These are phyloP conservation scores for Eucalyptus lansdowneana DNA, from an alignment of 345 rosid genomes.

Conservation along the genomic window DNA sequence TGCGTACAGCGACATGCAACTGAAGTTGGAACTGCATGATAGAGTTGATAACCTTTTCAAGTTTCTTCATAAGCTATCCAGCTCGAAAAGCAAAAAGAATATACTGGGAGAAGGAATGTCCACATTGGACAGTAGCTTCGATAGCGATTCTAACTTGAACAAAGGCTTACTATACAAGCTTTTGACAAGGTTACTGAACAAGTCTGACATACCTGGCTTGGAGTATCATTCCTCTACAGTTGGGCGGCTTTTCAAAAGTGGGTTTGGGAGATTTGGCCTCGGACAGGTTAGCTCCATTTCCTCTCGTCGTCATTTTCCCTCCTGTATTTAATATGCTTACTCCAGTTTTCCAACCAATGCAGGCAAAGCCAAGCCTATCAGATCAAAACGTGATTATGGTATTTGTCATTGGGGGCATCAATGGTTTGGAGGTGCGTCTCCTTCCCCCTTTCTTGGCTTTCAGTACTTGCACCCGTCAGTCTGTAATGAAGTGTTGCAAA, in stretches of 20 bases:
- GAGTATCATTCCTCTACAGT: slow-evolving; percentile 95
- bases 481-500: neutral
- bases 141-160: slow-evolving; percentile 33
- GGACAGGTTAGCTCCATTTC: slow-evolving; percentile 52
- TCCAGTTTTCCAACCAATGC: neutral
- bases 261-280: slow-evolving; percentile 94
- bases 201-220: slow-evolving; percentile 58
- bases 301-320: neutral
- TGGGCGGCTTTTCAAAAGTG: slow-evolving; percentile 90
- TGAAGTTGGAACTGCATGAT: slow-evolving; percentile 82
- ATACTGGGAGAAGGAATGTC: slow-evolving; percentile 43
- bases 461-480: neutral
- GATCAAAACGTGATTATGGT: slow-evolving; percentile 79
- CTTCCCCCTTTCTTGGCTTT: neutral
- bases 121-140: slow-evolving; percentile 34
- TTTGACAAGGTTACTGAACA: slow-evolving; percentile 44
- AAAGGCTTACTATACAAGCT: slow-evolving; percentile 70
- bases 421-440: slow-evolving; percentile 52
- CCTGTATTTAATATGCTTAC: neutral
- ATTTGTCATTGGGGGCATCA: slow-evolving; percentile 88
- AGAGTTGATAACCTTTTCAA: slow-evolving; percentile 79
- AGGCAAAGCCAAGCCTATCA: slow-evolving; percentile 83
- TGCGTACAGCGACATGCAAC: slow-evolving; percentile 64
- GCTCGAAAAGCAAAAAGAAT: slow-evolving; percentile 32
- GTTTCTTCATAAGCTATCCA: slow-evolving; percentile 66